Base-by-base conservation (phyloP, 1,139 yeast genomes). In the Torulaspora globosa region DNA sequence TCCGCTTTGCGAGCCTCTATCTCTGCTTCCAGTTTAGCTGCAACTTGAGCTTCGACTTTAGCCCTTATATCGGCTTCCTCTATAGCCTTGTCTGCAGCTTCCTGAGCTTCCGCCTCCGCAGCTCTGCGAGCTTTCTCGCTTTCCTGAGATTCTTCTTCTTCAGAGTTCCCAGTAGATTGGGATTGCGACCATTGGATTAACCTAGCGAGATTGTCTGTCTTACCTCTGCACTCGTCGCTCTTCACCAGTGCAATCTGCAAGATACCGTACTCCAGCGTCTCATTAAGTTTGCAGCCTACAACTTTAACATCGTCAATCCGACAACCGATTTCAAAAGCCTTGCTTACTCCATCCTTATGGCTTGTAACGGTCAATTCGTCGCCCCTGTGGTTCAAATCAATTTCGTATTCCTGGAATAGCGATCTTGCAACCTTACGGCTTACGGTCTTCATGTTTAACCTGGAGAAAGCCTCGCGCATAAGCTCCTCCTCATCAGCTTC, bases 371-470 rank as follows among this genome's bases (percentile, higher is more conserved):
- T 34, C 12, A 63, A 46, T 31, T 51, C 55, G 19, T 49, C 52
- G 27, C 64, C 64, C 31, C 53, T 50, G 41, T 60, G 56, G 30
- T 53, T 53, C 40, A 62, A 47, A 41, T 59, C 62, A 28, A 63
- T 49, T 15, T 53, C 52, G 43, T 57, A 62, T 45, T 61, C 63
- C 32, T 52, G 52, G 44, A 59, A 63, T 6, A 48, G 30, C 29
- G 53, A 45, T 27, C 53, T 59, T 31, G 63, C 60, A n/a, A 60
- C 33, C 45, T 50, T 54, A 15, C 53, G 52, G 16, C 54, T 51
- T 27, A 61, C 44, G 7, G 47, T 45, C 10, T 47, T 40, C 46
- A 55, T 31, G 36, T 62, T 58, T n/a, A 61, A 28, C 18, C 50
- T 43, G 27, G 47, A 37, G 28, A 59, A 16, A 4, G 56, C 61